A percentile compares a stretch with the other conserved stretches of the same genome.
Evolutionary conservation across 345 rosid genomes (phyloP).

Genomic region (Balakata baccata): DNA sequence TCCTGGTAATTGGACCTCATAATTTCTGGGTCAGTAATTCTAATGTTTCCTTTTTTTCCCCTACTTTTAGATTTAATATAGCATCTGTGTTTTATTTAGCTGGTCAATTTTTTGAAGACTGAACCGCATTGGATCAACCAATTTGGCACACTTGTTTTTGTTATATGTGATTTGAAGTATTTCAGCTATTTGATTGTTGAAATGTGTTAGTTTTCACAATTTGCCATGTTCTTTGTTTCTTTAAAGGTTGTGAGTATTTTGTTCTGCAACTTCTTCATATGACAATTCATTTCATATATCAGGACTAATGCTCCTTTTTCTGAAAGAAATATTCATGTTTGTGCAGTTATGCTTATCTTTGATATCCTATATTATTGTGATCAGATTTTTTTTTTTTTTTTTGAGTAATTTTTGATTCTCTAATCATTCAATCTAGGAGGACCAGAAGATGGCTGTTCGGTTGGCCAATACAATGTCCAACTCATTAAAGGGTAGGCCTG

Average conservation of each 20-base stretch:
- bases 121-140: not conserved
- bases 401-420: not conserved
- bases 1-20: not conserved
- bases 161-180: not conserved
- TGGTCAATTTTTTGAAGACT: not conserved
- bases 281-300: not conserved
- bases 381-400: slow-evolving; percentile 14
- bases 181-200: not conserved
- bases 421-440: slow-evolving; percentile 55
- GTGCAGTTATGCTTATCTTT: not conserved
- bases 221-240: no score
- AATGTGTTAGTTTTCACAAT: not conserved
- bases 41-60: not conserved
- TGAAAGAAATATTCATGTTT: not conserved
- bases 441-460: slow-evolving; percentile 69
- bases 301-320: not conserved
- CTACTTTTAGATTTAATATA: not conserved
- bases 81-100: not conserved
- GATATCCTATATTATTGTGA: slow-evolving; percentile 1
- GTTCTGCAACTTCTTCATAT: no score
- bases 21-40: not conserved
- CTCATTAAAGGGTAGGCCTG: slow-evolving; percentile 88
- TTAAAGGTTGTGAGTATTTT: no score
- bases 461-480: slow-evolving; percentile 73
- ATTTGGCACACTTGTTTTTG: no score